These are phyloP conservation scores for Eutrema heterophyllum DNA, from an alignment of 345 rosid species.

Conservation along the genomic window DNA sequence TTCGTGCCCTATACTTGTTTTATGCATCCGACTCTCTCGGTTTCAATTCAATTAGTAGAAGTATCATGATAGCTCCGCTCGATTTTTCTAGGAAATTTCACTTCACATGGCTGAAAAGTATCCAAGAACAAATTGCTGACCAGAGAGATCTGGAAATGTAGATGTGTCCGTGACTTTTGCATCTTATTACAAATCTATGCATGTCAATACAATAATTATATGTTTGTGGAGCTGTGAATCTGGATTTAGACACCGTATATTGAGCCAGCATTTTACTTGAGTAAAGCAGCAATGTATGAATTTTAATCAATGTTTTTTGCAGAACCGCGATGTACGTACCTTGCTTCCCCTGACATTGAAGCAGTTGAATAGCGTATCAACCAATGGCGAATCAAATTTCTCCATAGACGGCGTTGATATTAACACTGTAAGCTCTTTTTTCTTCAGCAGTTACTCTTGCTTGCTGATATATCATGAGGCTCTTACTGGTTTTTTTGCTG, in stretches of 20 bases:
- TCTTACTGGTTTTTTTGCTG: not conserved
- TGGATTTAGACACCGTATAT: not conserved
- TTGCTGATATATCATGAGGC: not conserved
- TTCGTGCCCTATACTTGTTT: not conserved
- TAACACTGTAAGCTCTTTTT: conserved; percentile 42
- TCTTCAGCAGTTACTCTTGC: not conserved
- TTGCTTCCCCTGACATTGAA: conserved; percentile 67
- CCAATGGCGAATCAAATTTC: conserved; percentile 46
- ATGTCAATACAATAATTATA: not conserved
- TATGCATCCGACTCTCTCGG: not conserved
- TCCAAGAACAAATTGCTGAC: not conserved
- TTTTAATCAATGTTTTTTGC: conserved; percentile 16
- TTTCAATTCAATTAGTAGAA: not conserved
- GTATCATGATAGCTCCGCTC: not conserved
- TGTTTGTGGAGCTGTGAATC: not conserved
- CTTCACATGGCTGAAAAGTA: not conserved
- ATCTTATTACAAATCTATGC: not conserved
- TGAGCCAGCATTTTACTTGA: conserved; percentile 3
- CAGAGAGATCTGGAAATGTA: not conserved
- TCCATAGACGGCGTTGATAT: conserved; percentile 56
- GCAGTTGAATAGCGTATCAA: conserved; percentile 48
- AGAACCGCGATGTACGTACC: conserved; percentile 55
- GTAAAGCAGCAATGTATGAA: not conserved
- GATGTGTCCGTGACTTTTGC: not conserved
- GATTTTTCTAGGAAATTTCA: not conserved